A percentile compares a stretch with the other conserved stretches of the same genome.
These are phyloP conservation scores for Phytophthora citrophthora DNA, from an alignment of 352 stramenopile genomes.

Conservation along the genomic window DNA sequence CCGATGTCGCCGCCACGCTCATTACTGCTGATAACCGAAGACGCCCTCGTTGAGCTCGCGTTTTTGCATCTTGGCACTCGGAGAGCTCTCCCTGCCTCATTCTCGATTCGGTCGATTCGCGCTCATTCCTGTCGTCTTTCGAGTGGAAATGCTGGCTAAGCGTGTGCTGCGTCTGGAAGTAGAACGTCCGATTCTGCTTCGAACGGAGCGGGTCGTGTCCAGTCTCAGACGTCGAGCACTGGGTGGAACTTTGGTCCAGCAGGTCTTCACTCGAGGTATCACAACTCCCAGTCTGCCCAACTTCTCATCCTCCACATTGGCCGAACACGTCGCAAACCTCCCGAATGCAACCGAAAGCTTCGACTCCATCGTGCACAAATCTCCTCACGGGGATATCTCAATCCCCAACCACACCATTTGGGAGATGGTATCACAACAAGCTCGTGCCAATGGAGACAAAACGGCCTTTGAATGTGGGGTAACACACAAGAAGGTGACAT, in stretches of 20 bases:
- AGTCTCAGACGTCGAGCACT: conserved; percentile 1
- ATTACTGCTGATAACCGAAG: too few species aligned
- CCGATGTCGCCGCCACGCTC: too few species aligned
- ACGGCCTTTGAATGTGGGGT: conserved; percentile 51
- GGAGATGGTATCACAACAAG: conserved; percentile 49
- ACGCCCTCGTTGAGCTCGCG: too few species aligned
- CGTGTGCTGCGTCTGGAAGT: conserved; percentile 21
- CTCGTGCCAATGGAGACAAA: conserved; percentile 33
- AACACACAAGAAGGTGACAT: conserved; percentile 50
- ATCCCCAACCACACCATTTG: conserved; percentile 55
- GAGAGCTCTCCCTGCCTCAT: conserved; percentile 8
- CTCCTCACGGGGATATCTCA: conserved; percentile 36
- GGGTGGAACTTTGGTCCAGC: conserved; percentile 16
- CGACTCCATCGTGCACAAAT: conserved; percentile 50
- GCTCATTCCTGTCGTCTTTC: neutral
- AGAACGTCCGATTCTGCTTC: conserved; percentile 7
- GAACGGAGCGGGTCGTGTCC: conserved; percentile 1
- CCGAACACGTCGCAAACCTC: conserved; percentile 19
- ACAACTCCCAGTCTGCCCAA: conserved; percentile 29
- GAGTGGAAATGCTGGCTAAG: conserved; percentile 16
- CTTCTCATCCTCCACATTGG: conserved; percentile 25
- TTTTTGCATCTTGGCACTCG: too few species aligned
- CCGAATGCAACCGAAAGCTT: conserved; percentile 17
- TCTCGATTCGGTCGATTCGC: conserved; percentile 14
- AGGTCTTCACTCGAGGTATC: conserved; percentile 12